These are phyloP conservation scores for Geranium brycei DNA, from an alignment of 345 rosid species.

Conservation along the genomic window DNA sequence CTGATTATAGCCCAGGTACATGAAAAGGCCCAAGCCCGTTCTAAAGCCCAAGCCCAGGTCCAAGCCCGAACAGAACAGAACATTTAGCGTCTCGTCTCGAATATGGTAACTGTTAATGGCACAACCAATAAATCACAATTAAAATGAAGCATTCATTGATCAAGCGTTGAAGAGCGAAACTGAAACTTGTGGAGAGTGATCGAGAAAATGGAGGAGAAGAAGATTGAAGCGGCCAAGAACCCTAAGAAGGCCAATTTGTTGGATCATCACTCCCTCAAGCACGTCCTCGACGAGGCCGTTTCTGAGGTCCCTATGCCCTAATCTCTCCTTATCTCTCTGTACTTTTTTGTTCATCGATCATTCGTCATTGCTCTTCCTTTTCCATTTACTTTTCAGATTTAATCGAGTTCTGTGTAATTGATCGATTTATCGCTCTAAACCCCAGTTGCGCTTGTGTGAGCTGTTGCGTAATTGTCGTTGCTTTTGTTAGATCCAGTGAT, in stretches of 20 bases:
- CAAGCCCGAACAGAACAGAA: no score
- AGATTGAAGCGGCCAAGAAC: not conserved
- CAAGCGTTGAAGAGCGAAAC: no score
- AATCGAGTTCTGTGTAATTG: not conserved
- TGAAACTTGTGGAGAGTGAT: not conserved
- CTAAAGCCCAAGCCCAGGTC: no score
- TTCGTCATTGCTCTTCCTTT: not conserved
- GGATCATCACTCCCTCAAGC: constrained; percentile 29
- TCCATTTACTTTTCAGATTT: not conserved
- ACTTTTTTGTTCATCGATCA: not conserved
- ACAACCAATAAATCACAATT: no score
- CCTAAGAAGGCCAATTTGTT: constrained; percentile 26
- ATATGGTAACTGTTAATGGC: no score
- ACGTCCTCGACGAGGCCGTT: constrained; percentile 24
- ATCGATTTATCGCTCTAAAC: not conserved
- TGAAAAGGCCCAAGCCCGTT: no score
- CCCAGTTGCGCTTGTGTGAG: no score
- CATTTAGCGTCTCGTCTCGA: no score
- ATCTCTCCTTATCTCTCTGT: not conserved
- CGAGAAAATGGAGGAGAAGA: not conserved
- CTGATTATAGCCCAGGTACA: no score
- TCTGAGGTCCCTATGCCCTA: constrained; percentile 14
- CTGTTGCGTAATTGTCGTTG: no score
- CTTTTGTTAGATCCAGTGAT: not conserved
- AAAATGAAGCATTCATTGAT: no score